Evolutionary conservation across 257 asterid genomes (phyloP).

Genomic region (Nicotiana tabacum): DNA sequence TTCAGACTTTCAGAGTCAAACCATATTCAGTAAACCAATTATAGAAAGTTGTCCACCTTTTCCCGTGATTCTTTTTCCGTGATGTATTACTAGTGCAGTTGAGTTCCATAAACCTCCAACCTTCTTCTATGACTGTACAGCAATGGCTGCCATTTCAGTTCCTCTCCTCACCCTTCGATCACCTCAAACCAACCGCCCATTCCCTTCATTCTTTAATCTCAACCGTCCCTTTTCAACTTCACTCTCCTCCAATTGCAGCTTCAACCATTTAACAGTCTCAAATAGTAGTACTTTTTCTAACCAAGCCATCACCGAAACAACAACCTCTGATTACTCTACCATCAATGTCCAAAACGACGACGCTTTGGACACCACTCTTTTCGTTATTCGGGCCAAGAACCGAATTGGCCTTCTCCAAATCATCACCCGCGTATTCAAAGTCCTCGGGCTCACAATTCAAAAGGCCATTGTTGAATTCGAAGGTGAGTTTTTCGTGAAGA

Average conservation of each 20-base stretch:
- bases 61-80: not conserved
- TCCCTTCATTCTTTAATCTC: conserved; percentile 11
- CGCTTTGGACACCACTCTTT: conserved; percentile 32
- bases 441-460: conserved; percentile 32
- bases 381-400: conserved; percentile 30
- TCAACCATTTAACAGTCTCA: conserved; percentile 18
- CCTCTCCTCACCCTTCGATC: conserved; percentile 19
- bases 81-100: not conserved
- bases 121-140: not conserved
- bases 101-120: not conserved
- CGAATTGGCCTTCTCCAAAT: conserved; percentile 40
- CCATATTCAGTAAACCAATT: too few relatives aligned
- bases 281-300: not conserved
- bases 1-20: too few relatives aligned
- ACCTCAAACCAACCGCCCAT: not conserved
- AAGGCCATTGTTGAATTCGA: conserved; percentile 39
- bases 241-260: conserved; percentile 13
- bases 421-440: conserved; percentile 38
- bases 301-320: conserved; percentile 13
- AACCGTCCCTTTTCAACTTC: conserved; percentile 14
- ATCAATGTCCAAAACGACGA: conserved; percentile 27
- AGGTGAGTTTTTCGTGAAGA: conserved; percentile 31
- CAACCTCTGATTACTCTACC: not conserved
- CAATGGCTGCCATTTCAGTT: conserved; percentile 31
- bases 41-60: not conserved